Evolutionary conservation across 768 basidiomycete species (phyloP).

Genomic region (Hericium erinaceus): DNA sequence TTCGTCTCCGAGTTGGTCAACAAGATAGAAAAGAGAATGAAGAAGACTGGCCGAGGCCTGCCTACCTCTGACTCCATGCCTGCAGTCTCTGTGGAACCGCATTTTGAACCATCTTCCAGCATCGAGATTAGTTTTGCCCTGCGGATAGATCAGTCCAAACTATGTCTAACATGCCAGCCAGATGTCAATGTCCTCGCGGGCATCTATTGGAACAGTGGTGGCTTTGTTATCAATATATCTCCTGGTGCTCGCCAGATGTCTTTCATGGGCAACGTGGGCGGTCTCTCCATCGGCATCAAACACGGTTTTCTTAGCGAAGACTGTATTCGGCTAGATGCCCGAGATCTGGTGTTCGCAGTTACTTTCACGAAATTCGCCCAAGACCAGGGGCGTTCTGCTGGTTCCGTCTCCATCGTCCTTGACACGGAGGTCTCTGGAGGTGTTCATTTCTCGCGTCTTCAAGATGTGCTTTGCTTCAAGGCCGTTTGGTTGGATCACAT

Average conservation of each 20-base stretch:
- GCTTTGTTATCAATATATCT: constrained; percentile 72
- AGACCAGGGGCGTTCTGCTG: constrained; percentile 27
- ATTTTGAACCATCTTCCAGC: constrained; percentile 25
- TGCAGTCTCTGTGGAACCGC: not conserved
- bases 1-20: constrained; percentile 74
- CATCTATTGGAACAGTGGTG: constrained; percentile 90
- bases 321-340: constrained; percentile 70
- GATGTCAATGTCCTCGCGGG: constrained; percentile 90
- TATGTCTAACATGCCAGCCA: constrained; percentile 82
- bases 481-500: constrained; percentile 91
- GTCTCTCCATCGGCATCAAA: constrained; percentile 70
- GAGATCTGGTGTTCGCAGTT: constrained; percentile 73
- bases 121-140: constrained; percentile 79
- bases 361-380: constrained; percentile 49
- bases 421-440: constrained; percentile 79
- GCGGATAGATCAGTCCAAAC: constrained; percentile 82
- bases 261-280: constrained; percentile 74
- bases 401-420: constrained; percentile 63
- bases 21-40: constrained; percentile 62
- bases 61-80: constrained; percentile 7
- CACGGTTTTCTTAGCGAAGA: constrained; percentile 83
- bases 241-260: constrained; percentile 64
- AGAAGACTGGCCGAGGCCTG: constrained; percentile 32
- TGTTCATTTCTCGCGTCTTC: constrained; percentile 76
- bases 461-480: constrained; percentile 91